These are phyloP conservation scores for Drosera capensis DNA, from an alignment of 148 eudicot genomes.

Conservation along the genomic window DNA sequence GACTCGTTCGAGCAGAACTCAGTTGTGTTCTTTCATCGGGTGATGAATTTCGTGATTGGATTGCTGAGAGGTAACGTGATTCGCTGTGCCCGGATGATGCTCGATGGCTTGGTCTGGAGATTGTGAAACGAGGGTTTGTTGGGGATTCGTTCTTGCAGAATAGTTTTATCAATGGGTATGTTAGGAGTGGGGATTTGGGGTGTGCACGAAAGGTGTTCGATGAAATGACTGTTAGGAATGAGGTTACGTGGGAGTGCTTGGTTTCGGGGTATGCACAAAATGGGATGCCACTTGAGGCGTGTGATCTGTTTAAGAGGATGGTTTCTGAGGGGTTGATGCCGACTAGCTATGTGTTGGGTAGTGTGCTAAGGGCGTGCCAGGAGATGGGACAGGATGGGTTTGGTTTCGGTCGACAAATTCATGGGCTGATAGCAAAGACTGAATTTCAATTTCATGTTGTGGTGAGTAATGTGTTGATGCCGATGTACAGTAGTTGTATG, in stretches of 20 bases:
- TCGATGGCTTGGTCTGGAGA: slow-evolving; percentile 33
- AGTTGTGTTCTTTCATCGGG: background rate
- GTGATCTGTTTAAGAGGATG: slow-evolving; percentile 33
- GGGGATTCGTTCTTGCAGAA: slow-evolving; percentile 45
- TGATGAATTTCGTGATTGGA: slow-evolving; percentile 16
- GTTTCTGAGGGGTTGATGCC: slow-evolving; percentile 27
- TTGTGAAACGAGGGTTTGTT: slow-evolving; percentile 45
- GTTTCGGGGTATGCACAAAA: slow-evolving; percentile 54
- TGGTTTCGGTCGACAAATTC: slow-evolving; percentile 49
- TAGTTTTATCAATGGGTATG: slow-evolving; percentile 39
- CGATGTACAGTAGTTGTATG: slow-evolving; percentile 55
- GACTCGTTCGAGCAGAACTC: background rate
- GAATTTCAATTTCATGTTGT: slow-evolving; percentile 25
- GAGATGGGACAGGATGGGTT: slow-evolving; percentile 24
- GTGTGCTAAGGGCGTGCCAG: slow-evolving; percentile 62
- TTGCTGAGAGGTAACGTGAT: slow-evolving; percentile 21
- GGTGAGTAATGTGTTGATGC: slow-evolving; percentile 55
- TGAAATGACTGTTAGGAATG: slow-evolving; percentile 58
- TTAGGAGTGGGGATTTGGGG: slow-evolving; percentile 27
- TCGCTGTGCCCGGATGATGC: slow-evolving; percentile 24
- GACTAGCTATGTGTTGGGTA: slow-evolving; percentile 47
- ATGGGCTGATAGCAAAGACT: slow-evolving; percentile 52
- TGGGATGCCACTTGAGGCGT: slow-evolving; percentile 30
- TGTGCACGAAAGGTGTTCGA: slow-evolving; percentile 47
- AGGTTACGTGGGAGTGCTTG: slow-evolving; percentile 73